A percentile compares a stretch with the other conserved stretches of the same genome.
phyloP scores from a whole-genome alignment of 1,284 basidiomycete genomes.

The Cronartium quercuum region DNA sequence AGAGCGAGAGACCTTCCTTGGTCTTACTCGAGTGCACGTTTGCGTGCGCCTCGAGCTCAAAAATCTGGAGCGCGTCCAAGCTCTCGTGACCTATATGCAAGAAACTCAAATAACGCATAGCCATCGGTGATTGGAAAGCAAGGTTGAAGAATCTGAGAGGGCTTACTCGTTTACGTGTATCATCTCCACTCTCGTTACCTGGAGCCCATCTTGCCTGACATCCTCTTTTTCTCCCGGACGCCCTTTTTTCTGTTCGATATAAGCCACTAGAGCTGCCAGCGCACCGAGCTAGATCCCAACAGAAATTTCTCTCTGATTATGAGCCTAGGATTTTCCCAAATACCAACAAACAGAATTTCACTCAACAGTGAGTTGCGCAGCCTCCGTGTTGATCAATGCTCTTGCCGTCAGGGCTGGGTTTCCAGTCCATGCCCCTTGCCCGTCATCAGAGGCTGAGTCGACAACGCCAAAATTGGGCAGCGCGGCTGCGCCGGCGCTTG shows the following conservation, averaged over 20 bases:
- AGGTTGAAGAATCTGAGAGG: background rate
- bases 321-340: background rate
- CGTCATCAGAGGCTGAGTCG: background rate
- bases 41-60: constrained; percentile 31
- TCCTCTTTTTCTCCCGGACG: background rate
- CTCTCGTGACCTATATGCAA: constrained; percentile 22
- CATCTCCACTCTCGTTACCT: constrained; percentile 25
- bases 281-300: constrained; percentile 6
- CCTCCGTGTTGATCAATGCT: constrained; percentile 17
- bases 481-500: constrained; percentile 10
- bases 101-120: constrained; percentile 6
- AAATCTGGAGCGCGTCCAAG: constrained; percentile 25
- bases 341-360: background rate
- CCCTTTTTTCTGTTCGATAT: background rate
- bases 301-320: background rate
- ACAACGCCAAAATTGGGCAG: constrained; percentile 4
- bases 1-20: constrained; percentile 35
- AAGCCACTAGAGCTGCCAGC: constrained; percentile 22
- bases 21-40: constrained; percentile 25
- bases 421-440: background rate
- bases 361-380: constrained; percentile 5
- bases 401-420: constrained; percentile 25
- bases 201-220: background rate
- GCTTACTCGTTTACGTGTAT: constrained; percentile 22
- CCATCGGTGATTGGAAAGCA: background rate